Percentiles rank a stretch among this genome's conserved stretches.
phyloP scores from a whole-genome alignment of 805 yeast genomes.

The Millerago galiae region DNA sequence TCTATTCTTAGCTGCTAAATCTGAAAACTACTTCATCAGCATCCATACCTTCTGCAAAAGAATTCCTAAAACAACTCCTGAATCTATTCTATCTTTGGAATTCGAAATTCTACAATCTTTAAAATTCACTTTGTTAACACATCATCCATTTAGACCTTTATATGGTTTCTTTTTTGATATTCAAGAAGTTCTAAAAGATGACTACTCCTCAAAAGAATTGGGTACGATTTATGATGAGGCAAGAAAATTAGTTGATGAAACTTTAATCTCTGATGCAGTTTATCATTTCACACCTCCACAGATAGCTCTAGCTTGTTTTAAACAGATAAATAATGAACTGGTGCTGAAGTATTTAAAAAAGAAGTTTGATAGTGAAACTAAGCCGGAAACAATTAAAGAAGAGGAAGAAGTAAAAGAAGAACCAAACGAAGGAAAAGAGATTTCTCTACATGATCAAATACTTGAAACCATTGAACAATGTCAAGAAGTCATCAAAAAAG shows the following conservation, averaged over 20 bases:
- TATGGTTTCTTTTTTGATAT: slow-evolving; percentile 93
- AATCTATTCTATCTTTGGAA: slow-evolving; percentile 70
- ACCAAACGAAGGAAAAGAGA: slow-evolving; percentile 7
- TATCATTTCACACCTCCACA: slow-evolving; percentile 91
- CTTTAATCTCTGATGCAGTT: slow-evolving; percentile 69
- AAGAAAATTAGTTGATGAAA: slow-evolving; percentile 54
- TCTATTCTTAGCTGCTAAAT: slow-evolving; percentile 84
- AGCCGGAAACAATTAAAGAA: not conserved
- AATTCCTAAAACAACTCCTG: slow-evolving; percentile 60
- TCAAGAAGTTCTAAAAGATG: slow-evolving; percentile 45
- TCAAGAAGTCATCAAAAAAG: slow-evolving; percentile 35
- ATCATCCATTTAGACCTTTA: slow-evolving; percentile 84
- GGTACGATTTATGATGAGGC: slow-evolving; percentile 71
- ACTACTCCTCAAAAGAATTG: slow-evolving; percentile 47
- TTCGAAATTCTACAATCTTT: slow-evolving; percentile 68
- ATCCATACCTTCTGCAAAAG: slow-evolving; percentile 72
- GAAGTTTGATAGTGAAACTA: slow-evolving; percentile 36
- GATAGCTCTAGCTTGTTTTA: slow-evolving; percentile 82
- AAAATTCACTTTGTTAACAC: slow-evolving; percentile 74
- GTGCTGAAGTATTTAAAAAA: slow-evolving; percentile 60
- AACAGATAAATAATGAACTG: slow-evolving; percentile 56
- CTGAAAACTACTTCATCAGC: slow-evolving; percentile 85
- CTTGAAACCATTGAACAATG: slow-evolving; percentile 43
- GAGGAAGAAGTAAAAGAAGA: slow-evolving; percentile 4
- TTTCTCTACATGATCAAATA: slow-evolving; percentile 31